phyloP scores from a whole-genome alignment of 2,329 filamentous ascomycete genomes.

The Helotiales sp. region DNA sequence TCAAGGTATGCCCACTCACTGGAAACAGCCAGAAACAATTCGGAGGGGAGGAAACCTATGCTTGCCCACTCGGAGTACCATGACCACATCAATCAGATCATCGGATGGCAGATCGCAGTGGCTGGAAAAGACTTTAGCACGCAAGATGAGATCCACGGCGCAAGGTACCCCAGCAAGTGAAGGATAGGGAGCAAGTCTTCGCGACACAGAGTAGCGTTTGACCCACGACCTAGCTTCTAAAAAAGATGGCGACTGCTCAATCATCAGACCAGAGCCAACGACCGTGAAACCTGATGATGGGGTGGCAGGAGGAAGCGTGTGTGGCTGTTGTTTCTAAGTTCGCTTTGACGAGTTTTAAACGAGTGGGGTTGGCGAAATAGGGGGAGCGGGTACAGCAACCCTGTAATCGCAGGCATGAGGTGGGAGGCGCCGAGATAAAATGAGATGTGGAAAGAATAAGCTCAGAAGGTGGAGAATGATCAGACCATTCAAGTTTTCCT shows the following conservation, averaged over 20 bases:
- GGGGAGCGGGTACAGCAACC: background rate
- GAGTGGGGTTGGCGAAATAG: background rate
- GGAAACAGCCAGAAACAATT: slow-evolving; percentile 25
- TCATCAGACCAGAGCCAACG: slow-evolving; percentile 10
- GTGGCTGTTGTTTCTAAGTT: slow-evolving; percentile 13
- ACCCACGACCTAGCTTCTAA: slow-evolving; percentile 10
- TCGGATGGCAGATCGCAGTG: slow-evolving; percentile 12
- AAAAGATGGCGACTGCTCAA: background rate
- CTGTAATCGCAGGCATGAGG: slow-evolving; percentile 1
- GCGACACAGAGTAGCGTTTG: slow-evolving; percentile 18
- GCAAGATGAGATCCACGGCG: slow-evolving; percentile 1
- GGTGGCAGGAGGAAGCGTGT: slow-evolving; percentile 7
- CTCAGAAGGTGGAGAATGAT: background rate
- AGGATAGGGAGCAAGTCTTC: slow-evolving; percentile 15
- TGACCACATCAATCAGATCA: slow-evolving; percentile 13
- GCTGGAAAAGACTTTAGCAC: background rate
- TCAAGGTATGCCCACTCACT: slow-evolving; percentile 6
- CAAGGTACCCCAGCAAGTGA: background rate
- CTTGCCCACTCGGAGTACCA: background rate
- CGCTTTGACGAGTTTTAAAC: slow-evolving; percentile 15
- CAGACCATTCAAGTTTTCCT: background rate
- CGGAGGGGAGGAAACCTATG: slow-evolving; percentile 1
- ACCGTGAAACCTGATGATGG: slow-evolving; percentile 15
- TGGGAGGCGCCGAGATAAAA: slow-evolving; percentile 2
- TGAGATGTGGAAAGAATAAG: slow-evolving; percentile 4